Evolutionary conservation across 2,329 filamentous ascomycete species (phyloP), one percentile per base, ranked within the genome.

Genomic region (Aspergillus udagawae): DNA sequence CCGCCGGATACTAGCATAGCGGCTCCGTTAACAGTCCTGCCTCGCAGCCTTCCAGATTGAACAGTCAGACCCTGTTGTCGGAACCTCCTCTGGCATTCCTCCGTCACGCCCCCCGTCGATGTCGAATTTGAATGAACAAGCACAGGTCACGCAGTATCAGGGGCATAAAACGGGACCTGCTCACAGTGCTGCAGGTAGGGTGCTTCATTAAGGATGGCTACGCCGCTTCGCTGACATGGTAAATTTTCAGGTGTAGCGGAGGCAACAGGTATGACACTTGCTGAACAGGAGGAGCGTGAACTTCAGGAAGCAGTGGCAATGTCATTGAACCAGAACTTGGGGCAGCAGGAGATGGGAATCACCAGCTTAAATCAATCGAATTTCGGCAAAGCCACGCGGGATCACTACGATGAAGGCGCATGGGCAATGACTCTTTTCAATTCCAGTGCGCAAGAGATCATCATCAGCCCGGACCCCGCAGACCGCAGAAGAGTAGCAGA

Each of bases 381-480:
- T 10, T 85, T 86, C 67, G 79, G 81, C 4, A 83, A 82, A 53
- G 83, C 83, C 1, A 84, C 77, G 21, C 75, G 77, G 57, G 78
- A 79, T 25, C 68, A 81, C 60, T 85, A 86, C 65, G 82, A 86
- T 27, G 72, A 76, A 51, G 70, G 67, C 7, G 70, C 77, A 20
- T 87, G 85, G 85, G 82, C 82, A 2, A 71, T 87, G 74, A 81
- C 81, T 2, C 68, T 80, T 4, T 75, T 78, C 51, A 75, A 77
- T 41, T 67, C 76, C 3, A 77, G 77, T 23, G 73, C 77, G 28
- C 76, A 76, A 54, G 82, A 85, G 67, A 78, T 83, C 32, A 74
- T 83, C 25, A 78, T 82, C 35, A 83, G 85, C 65, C 79, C 81
- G 1, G 75, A 82, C 41, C 77, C 80, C 0, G 70, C 73, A 56